Base-by-base conservation (phyloP, 257 asterid genomes). In the Solanum clarkiae region DNA sequence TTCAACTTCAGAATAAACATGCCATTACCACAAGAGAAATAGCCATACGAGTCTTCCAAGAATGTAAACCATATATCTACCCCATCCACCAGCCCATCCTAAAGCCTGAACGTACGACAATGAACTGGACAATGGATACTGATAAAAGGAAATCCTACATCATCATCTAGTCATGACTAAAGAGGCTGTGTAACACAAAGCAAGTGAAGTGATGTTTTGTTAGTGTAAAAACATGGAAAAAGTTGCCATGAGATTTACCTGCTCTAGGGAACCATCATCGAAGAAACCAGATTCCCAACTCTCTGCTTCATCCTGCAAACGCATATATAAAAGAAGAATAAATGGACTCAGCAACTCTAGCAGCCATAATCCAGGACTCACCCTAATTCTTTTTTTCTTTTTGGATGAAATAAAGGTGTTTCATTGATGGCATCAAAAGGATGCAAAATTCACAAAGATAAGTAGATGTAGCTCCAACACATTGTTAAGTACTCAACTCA, bases 221-320 rank as follows among this genome's bases (percentile, higher is more conserved):
- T 75, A 16, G 24, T 14, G 81, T 83, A 16, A 53, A 63, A 49
- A 83, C 51, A 26, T 83, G 66, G 44, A 68, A 68, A 18, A 57
- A 62, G 42, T 44, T 17, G 71, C 55, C 88, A 42, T 82, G 80
- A 44, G 84, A 88, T 66, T 63, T 92, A 94, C 98, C 97, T 93
- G 92, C 86, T 90, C 90, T 16, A 88, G 72, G 56, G 85, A 87
- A 88, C 84, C 93, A 85, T 89, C 84, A 32, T 89, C 94, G 77
- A 83, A 77, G 62, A 91, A 87, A 90, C 88, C 87, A 80, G 85
- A 90, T 88, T 96, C 99, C 97, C 98, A 93, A 18, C 97, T 86
- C 86, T 96, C 98, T 87, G 91, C 86, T 60, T 96, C 98, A 87
- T 93, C 98, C 99, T 96, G 95, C 93, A 92, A 84, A 84, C 26